These are phyloP conservation scores for Clarireedia hainanense DNA, from an alignment of 2,329 filamentous ascomycete species.

Conservation along the genomic window DNA sequence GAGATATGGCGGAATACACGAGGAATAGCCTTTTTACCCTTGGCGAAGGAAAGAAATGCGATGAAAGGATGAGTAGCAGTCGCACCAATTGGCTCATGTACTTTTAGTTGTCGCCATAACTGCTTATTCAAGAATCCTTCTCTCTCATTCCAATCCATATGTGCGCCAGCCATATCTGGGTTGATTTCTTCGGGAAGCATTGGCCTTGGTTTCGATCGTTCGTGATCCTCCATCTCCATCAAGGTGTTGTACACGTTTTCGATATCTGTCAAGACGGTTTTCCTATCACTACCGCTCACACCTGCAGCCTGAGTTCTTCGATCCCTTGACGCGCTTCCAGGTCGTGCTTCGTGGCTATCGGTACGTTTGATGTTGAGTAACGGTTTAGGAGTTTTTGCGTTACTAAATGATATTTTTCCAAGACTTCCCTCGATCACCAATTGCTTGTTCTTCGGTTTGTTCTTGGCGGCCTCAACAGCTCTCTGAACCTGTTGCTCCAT, in stretches of 20 bases:
- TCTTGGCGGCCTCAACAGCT: slow-evolving; percentile 93
- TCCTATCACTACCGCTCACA: slow-evolving; percentile 64
- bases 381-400: slow-evolving; percentile 93
- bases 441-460: slow-evolving; percentile 95
- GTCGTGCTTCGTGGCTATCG: slow-evolving; percentile 55
- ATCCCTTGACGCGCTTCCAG: slow-evolving; percentile 38
- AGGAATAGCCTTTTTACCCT: slow-evolving; percentile 93
- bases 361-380: slow-evolving; percentile 89
- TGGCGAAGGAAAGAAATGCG: slow-evolving; percentile 85
- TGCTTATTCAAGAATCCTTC: slow-evolving; percentile 65
- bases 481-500: slow-evolving; percentile 99
- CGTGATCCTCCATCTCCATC: slow-evolving; percentile 92
- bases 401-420: slow-evolving; percentile 98
- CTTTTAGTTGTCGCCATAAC: slow-evolving; percentile 81
- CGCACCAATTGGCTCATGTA: slow-evolving; percentile 80
- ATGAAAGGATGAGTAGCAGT: slow-evolving; percentile 88
- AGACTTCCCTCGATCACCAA: slow-evolving; percentile 92
- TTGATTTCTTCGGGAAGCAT: slow-evolving; percentile 53
- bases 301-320: slow-evolving; percentile 34
- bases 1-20: slow-evolving; percentile 91
- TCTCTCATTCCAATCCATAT: slow-evolving; percentile 72
- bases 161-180: slow-evolving; percentile 60
- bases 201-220: slow-evolving; percentile 67
- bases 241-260: slow-evolving; percentile 81
- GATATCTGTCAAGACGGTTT: slow-evolving; percentile 76